These are phyloP conservation scores for Paspalum vaginatum DNA, from an alignment of 176 grass and related monocot species.

Conservation along the genomic window DNA sequence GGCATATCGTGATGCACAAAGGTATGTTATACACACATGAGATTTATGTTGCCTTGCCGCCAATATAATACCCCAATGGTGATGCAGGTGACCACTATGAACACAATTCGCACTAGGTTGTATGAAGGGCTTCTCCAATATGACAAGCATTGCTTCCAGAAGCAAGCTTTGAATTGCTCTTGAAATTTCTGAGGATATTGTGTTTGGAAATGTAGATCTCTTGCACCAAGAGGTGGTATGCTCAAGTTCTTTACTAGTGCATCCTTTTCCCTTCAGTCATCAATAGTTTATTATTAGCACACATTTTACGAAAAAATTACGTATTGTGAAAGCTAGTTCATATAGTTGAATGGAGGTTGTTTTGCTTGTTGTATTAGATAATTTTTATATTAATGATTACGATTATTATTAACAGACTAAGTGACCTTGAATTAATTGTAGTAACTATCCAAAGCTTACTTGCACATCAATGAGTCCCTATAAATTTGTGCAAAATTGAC, in stretches of 20 bases:
- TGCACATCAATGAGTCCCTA: conserved; percentile 54
- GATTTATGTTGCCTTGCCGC: conserved; percentile 56
- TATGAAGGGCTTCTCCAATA: conserved; percentile 89
- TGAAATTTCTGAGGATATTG: conserved; percentile 52
- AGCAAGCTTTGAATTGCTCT: conserved; percentile 72
- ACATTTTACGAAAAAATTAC: neutral
- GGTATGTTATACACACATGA: conserved; percentile 53
- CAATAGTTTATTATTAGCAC: conserved; percentile 3
- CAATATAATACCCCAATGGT: conserved; percentile 51
- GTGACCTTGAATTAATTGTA: neutral
- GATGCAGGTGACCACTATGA: conserved; percentile 12
- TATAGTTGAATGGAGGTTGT: too few species aligned
- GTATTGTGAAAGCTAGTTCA: neutral
- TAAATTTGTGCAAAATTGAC: conserved; percentile 71
- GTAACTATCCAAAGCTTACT: conserved; percentile 37
- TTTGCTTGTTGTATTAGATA: neutral
- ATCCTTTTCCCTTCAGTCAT: conserved; percentile 55
- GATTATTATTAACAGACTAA: neutral
- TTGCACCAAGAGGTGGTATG: conserved; percentile 40
- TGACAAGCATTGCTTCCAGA: conserved; percentile 77
- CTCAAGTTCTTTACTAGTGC: conserved; percentile 45
- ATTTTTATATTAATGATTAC: neutral
- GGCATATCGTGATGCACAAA: neutral
- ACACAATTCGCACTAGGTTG: conserved; percentile 57
- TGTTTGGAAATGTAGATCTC: conserved; percentile 56